Evolutionary conservation across 495 filamentous ascomycete genomes (phyloP).

Genomic region (Xylaria nigripes): DNA sequence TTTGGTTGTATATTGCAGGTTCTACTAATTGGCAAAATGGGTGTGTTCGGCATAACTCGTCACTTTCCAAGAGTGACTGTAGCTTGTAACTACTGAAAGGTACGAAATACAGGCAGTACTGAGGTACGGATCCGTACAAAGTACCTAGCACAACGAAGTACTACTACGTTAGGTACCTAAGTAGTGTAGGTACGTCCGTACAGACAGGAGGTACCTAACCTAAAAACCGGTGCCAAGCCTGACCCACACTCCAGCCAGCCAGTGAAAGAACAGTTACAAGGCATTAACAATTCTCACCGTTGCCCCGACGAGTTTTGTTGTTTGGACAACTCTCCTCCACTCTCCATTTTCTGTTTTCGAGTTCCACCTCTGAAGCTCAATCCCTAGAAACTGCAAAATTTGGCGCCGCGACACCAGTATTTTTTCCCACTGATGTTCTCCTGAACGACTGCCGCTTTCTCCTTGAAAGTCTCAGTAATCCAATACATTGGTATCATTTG

Average conservation of each 20-base stretch:
- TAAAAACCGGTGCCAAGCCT: neutral
- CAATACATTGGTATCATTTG: constrained; percentile 10
- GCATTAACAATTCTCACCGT: constrained; percentile 18
- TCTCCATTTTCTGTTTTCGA: constrained; percentile 16
- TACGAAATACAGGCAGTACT: too few species aligned
- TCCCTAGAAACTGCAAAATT: constrained; percentile 2
- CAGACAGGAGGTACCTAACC: neutral
- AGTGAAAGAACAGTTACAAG: neutral
- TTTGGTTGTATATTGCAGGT: too few species aligned
- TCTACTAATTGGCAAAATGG: too few species aligned
- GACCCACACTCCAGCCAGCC: neutral
- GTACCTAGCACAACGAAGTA: too few species aligned
- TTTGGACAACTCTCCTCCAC: constrained; percentile 18
- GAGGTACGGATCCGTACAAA: too few species aligned
- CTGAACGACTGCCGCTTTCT: constrained; percentile 5
- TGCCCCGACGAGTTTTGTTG: constrained; percentile 32
- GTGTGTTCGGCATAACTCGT: too few species aligned
- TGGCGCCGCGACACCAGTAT: constrained; percentile 11
- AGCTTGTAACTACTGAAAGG: too few species aligned
- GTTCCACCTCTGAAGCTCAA: constrained; percentile 1
- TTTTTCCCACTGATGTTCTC: constrained; percentile 18
- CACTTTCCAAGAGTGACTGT: too few species aligned
- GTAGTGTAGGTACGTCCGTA: neutral
- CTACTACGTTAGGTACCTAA: too few species aligned
- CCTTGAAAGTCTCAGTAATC: constrained; percentile 5